Evolutionary conservation across 2,329 filamentous ascomycete genomes (phyloP), one percentile per base, ranked within the genome.

Genomic region (Lomentospora prolificans): DNA sequence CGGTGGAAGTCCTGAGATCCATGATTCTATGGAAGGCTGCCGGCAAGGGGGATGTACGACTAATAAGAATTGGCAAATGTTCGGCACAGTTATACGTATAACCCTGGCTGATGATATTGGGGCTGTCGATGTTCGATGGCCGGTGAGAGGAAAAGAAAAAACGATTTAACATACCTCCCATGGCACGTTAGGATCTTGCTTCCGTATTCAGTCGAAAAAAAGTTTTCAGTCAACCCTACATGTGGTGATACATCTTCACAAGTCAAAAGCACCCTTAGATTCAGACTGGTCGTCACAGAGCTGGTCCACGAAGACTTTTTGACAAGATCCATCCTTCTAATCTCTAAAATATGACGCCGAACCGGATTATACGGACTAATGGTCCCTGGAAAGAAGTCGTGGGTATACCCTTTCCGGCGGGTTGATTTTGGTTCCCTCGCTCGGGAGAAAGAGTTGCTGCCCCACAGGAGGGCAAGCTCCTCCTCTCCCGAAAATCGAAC

Each of bases 291-390:
- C 19, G 14, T 25, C 44, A 27, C 44, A 6, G 44, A 48, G 44
- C 3, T 25, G 22, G 24, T 22, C 19, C 44, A 48, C 12, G 5
- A 22, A 22, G 44, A 48, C 22, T 22, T 22, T 10, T 48, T 48
- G 44, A 48, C 44, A 48, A 48, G 36, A 48, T 48, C 17, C 44
- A 48, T 48, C 44, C 44, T 48, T 48, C 44, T 48, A 48, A 27
- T 48, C 44, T 48, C 44, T 48, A 48, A 41, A 48, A 48, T 48
- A 48, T 48, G 44, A 48, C 44, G 44, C 44, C 44, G 24, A 48
- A 12, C 44, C 44, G 22, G 44, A 25, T 48, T 48, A 27, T 48
- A 48, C 22, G 44, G 44, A 48, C 17, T 19, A 48, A 10, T 25
- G 44, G 36, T 41, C 4, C 36, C 36, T 17, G 36, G 19, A 41